Base-by-base conservation (phyloP, 225 moss, liverwort and hornwort species). In the Pleurozium schreberi region DNA sequence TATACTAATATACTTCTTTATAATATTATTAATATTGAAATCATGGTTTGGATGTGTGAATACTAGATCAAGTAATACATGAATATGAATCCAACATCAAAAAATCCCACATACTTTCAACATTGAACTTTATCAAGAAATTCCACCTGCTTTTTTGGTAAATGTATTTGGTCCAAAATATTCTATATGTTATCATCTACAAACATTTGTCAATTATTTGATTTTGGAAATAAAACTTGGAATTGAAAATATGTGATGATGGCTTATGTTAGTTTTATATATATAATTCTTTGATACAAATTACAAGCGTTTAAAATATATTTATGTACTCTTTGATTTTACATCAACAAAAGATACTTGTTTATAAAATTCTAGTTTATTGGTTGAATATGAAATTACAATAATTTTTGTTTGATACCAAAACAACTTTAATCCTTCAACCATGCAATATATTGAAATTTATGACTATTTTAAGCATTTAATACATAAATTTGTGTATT, bases 41-140 rank as follows among this genome's bases (percentile, higher is more conserved):
- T 21, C 4, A 15, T 30, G 1, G 1, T 38, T 47, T 11, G 0
- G 7, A 1, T n/a, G 3, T 2, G 1, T 33, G 25, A 6, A 66
- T 23, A 34, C 1, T 31, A 15, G 9, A 66, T 55, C 12, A 66
- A 31, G 34, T 8, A 10, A 43, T 34, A 17, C 0, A 4, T 55
- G 26, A 33, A 40, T 19, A 43, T 43, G 36, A n/a, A 49, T 28
- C 5, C 5, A 36, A 21, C 14, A 69, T 14, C 3, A 28, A 38
- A 21, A 62, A 62, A 16, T 34, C 0, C 4, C 6, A 45, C 10
- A 45, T 45, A 9, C 10, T 62, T 33, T 45, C 22, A 62, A 43
- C 0, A 33, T 31, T 33, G 2, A 45, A 62, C 30, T 81, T 62
- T 33, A 81, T 61, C 27, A 30, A 8, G 8, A 60, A 19, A 86